These are phyloP conservation scores for Globisporangium spiculum DNA, from an alignment of 352 stramenopile species.

Conservation along the genomic window DNA sequence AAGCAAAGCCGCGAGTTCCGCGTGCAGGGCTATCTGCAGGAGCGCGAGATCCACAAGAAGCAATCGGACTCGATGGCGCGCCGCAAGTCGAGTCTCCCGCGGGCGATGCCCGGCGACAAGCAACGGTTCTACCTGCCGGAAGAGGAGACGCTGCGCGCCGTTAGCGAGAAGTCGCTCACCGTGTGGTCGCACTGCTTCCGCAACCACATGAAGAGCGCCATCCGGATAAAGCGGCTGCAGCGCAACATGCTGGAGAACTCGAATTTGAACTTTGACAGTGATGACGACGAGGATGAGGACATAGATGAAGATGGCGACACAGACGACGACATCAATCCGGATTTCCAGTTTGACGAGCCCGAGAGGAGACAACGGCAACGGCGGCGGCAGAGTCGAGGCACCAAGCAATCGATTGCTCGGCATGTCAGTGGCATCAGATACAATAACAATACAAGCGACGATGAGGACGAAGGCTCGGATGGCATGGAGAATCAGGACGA, in stretches of 20 bases:
- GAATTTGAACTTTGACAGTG: background rate
- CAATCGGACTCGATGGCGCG: conserved; percentile 38
- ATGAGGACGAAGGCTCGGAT: background rate
- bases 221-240: conserved; percentile 4
- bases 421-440: background rate
- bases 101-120: conserved; percentile 27
- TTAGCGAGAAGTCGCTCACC: conserved; percentile 38
- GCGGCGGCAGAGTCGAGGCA: background rate
- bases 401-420: background rate
- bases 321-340: conserved; percentile 11
- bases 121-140: conserved; percentile 42
- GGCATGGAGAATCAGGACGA: background rate
- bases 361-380: background rate
- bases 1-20: conserved; percentile 25
- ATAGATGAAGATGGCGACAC: background rate
- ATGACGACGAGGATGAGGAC: background rate
- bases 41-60: conserved; percentile 46
- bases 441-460: background rate
- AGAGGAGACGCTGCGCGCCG: conserved; percentile 42
- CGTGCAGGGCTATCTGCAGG: conserved; percentile 33
- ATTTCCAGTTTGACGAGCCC: conserved; percentile 16
- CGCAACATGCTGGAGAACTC: background rate
- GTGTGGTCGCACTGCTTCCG: conserved; percentile 69
- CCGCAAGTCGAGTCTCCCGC: conserved; percentile 21
- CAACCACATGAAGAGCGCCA: conserved; percentile 56